Base-by-base conservation (phyloP, 441 rosid genomes). In the Syzygium malaccense region DNA sequence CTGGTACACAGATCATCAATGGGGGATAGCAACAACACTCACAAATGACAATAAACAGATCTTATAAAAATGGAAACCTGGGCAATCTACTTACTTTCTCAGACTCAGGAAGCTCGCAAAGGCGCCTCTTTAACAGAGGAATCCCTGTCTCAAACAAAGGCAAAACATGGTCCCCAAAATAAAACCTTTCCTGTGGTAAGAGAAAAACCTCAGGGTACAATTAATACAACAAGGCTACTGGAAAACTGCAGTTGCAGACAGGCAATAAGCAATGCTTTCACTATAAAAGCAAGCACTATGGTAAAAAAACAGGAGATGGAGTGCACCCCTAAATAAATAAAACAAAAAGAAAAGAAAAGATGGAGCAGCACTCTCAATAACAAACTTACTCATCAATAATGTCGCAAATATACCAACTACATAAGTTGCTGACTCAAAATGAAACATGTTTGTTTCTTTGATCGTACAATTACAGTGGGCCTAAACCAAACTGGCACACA, bases 141-240 rank as follows among this genome's bases (percentile, higher is more conserved):
- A 97, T 98, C 79, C 99, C 99, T 55, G 99, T 98, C 88, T 96
- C 99, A 90, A 98, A 98, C 89, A 98, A 92, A 78, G 99, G 99
- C 95, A 98, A 94, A 88, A 98, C 98, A 75, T 96, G 95, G 89
- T 98, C 99, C 54, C 97, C 98, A 89, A 98, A 98, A 91, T 98
- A 97, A 93, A 98, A 97, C 88, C 99, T 94, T 93, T 98, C 99
- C 99, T 97, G 93, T 91, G 92, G 18, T 75, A 88, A 85, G 85
- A 62, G 54, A 80, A 87, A 86, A 92, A 60, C 83, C 83, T 12
- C 13, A 75, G n/a, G 83, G 83, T 75, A 19, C 37, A 55, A 8
- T 25, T 33, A 53, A 20, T 56, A 28, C 51, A 55, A 55, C 45
- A 56, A 55, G 23, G 51, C 51, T 41, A 75, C 83, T 75, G 51